Percentiles rank a stretch among this genome's conserved stretches.
Conservation (phyloP, 306 rosid genomes). For the Gastrolobium bilobum region DNA sequence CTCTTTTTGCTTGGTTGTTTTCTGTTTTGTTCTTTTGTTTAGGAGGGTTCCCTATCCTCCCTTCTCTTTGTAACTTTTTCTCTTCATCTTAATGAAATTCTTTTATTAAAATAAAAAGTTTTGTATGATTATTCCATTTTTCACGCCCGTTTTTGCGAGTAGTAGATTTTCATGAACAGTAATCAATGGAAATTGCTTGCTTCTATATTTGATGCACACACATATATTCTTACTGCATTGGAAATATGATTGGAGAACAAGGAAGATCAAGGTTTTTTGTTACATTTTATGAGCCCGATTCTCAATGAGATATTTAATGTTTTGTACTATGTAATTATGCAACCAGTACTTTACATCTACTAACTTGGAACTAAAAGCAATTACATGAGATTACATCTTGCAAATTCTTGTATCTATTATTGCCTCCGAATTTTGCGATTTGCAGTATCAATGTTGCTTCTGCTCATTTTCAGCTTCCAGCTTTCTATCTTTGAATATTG, state of each 20-base stretch:
- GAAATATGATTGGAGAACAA: neutral
- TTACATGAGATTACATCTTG: constrained; percentile 4
- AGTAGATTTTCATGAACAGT: neutral
- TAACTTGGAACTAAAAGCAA: neutral
- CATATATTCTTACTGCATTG: neutral
- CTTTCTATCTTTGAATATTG: constrained; percentile 20
- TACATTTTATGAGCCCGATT: neutral
- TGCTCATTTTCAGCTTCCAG: constrained; percentile 7
- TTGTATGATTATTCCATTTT: neutral
- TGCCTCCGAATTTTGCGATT: neutral
- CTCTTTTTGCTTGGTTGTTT: neutral
- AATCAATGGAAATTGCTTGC: constrained; percentile 9
- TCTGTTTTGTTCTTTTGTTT: neutral
- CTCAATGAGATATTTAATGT: neutral
- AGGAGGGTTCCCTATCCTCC: neutral
- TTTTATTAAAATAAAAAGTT: neutral
- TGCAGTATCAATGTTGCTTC: constrained; percentile 9
- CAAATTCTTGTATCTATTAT: constrained; percentile 25
- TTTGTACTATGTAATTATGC: neutral
- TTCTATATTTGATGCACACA: neutral
- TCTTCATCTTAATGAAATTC: neutral
- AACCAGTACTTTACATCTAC: constrained; percentile 6
- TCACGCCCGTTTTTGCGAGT: neutral
- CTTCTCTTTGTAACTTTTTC: neutral
- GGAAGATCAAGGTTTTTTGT: neutral